Evolutionary conservation across 2,329 filamentous ascomycete species (phyloP).

Genomic region (Fusarium paranaense): DNA sequence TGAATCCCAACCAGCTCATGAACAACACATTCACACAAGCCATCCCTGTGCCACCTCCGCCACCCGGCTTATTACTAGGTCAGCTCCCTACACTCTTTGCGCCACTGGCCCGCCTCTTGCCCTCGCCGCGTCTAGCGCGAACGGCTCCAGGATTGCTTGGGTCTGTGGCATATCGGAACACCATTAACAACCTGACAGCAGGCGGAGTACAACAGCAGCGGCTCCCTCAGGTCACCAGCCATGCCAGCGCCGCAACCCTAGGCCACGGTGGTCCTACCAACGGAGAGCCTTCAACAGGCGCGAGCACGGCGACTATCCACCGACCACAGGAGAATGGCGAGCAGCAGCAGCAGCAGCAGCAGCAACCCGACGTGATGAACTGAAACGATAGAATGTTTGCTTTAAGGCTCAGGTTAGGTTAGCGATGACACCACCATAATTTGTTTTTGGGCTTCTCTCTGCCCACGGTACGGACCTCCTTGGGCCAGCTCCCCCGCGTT

Average conservation of each 20-base stretch:
- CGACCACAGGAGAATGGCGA: slow-evolving; percentile 37
- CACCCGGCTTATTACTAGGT: slow-evolving; percentile 34
- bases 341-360: slow-evolving; percentile 6
- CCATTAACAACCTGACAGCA: slow-evolving; percentile 45
- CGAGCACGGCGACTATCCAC: slow-evolving; percentile 53
- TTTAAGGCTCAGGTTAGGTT: slow-evolving; percentile 22
- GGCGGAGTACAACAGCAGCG: slow-evolving; percentile 32
- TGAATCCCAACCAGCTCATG: slow-evolving; percentile 7
- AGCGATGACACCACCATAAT: slow-evolving; percentile 23
- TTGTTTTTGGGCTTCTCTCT: slow-evolving; percentile 23
- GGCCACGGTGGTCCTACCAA: slow-evolving; percentile 40
- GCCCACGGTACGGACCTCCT: slow-evolving; percentile 29
- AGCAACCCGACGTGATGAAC: slow-evolving; percentile 35
- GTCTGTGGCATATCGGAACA: slow-evolving; percentile 41
- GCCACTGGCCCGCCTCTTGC: slow-evolving; percentile 30
- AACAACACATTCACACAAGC: slow-evolving; percentile 33
- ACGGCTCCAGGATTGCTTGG: slow-evolving; percentile 33
- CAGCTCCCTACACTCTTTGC: slow-evolving; percentile 40
- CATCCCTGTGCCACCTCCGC: slow-evolving; percentile 46
- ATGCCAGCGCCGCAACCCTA: slow-evolving; percentile 48
- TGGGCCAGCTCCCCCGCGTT: not conserved
- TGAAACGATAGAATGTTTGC: slow-evolving; percentile 26
- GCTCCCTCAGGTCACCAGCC: not conserved
- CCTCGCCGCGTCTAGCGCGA: slow-evolving; percentile 31
- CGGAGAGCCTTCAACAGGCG: slow-evolving; percentile 43